phyloP scores from a whole-genome alignment of 495 filamentous ascomycete species.

The Aspergillus asperescens region DNA sequence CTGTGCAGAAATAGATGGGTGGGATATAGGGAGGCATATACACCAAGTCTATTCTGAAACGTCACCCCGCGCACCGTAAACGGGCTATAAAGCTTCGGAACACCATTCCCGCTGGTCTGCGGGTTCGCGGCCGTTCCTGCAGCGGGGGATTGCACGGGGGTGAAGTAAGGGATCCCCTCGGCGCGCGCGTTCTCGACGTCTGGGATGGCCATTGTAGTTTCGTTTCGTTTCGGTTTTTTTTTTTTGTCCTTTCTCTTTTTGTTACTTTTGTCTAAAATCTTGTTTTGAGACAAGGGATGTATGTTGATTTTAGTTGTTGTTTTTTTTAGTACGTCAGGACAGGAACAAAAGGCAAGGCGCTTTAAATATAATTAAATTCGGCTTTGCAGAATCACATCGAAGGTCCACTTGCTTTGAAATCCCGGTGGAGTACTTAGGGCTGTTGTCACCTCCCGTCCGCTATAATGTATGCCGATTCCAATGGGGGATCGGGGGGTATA shows the following conservation, averaged over 20 bases:
- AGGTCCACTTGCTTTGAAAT: slow-evolving; percentile 12
- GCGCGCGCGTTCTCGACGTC: slow-evolving; percentile 7
- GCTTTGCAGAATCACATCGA: neutral
- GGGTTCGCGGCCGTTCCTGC: slow-evolving; percentile 60
- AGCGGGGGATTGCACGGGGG: slow-evolving; percentile 58
- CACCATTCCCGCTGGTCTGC: slow-evolving; percentile 49
- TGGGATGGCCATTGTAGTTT: slow-evolving; percentile 1
- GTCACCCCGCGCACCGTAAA: slow-evolving; percentile 53
- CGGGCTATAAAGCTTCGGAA: slow-evolving; percentile 67
- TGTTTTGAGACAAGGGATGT: no score
- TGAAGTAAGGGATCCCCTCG: slow-evolving; percentile 56
- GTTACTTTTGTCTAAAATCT: no score
- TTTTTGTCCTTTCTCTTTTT: no score
- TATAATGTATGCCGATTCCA: no score
- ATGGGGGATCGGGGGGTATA: no score
- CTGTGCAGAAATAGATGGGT: neutral
- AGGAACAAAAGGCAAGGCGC: neutral
- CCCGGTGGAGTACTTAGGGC: neutral
- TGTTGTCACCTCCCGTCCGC: no score
- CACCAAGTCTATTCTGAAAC: slow-evolving; percentile 59
- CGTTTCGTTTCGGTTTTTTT: no score
- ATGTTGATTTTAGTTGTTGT: no score
- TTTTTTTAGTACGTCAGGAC: no score
- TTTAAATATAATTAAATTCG: neutral
- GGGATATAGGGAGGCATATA: slow-evolving; percentile 27